These are phyloP conservation scores for Xerocomus potaroensis DNA, from an alignment of 768 basidiomycete genomes.

Conservation along the genomic window DNA sequence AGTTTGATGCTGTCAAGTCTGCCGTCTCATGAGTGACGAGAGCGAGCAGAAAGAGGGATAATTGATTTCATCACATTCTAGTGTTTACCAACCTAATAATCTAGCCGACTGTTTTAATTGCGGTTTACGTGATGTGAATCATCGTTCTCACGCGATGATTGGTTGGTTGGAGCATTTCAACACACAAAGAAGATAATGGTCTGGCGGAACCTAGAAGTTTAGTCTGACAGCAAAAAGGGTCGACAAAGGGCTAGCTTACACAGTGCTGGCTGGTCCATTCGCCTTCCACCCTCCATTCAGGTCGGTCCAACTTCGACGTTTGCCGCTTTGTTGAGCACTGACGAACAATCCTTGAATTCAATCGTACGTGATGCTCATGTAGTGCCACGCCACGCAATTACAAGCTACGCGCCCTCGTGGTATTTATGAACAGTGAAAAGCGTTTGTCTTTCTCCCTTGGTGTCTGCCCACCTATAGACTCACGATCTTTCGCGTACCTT, in stretches of 20 bases:
- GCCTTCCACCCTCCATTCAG: neutral
- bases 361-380: constrained; percentile 5
- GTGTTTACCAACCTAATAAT: constrained; percentile 20
- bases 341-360: neutral
- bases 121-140: constrained; percentile 23
- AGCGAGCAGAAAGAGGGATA: constrained; percentile 10
- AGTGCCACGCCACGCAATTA: constrained; percentile 8
- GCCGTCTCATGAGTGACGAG: constrained; percentile 22
- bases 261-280: neutral
- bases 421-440: constrained; percentile 14
- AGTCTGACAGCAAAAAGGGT: constrained; percentile 15
- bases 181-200: constrained; percentile 5
- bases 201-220: constrained; percentile 14
- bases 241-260: constrained; percentile 7
- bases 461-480: constrained; percentile 10
- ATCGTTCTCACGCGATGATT: constrained; percentile 15
- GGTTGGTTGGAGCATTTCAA: constrained; percentile 9
- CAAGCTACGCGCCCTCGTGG: constrained; percentile 1
- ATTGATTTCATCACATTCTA: constrained; percentile 10
- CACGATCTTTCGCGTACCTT: constrained; percentile 11
- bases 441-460: constrained; percentile 9
- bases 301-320: constrained; percentile 7
- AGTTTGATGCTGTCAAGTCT: constrained; percentile 18
- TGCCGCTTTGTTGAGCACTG: neutral
- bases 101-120: constrained; percentile 25